Evolutionary conservation across 805 yeast species (phyloP).

Genomic region (Ogataea angusta): DNA sequence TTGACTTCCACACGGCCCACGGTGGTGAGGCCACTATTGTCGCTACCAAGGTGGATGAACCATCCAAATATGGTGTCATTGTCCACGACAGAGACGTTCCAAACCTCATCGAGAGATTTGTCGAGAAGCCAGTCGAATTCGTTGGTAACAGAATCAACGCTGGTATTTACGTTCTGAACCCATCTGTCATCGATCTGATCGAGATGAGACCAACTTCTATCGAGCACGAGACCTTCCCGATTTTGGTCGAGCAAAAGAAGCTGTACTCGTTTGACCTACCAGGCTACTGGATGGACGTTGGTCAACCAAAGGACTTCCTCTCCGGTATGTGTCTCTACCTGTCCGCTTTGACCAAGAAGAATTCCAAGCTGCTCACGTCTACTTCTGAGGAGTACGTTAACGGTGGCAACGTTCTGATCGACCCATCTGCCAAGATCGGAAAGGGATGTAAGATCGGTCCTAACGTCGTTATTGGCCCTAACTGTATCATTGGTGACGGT

Average conservation of each 20-base stretch:
- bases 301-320: constrained; percentile 99
- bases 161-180: constrained; percentile 97
- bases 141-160: constrained; percentile 99
- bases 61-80: constrained; percentile 98
- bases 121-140: constrained; percentile 98
- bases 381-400: constrained; percentile 65
- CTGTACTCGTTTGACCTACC: constrained; percentile 95
- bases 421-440: constrained; percentile 92
- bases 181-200: constrained; percentile 92
- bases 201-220: constrained; percentile 98
- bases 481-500: constrained; percentile 94
- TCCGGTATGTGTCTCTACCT: constrained; percentile 93
- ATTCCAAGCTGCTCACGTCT: constrained; percentile 63
- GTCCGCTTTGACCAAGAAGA: constrained; percentile 78
- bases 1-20: constrained; percentile 88
- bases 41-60: constrained; percentile 99
- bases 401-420: constrained; percentile 91
- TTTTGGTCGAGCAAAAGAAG: constrained; percentile 80
- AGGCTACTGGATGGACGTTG: constrained; percentile 99
- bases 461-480: constrained; percentile 95
- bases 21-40: constrained; percentile 98
- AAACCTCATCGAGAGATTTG: constrained; percentile 96
- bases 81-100: constrained; percentile 95
- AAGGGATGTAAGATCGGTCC: constrained; percentile 96
- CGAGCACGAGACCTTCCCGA: constrained; percentile 99